Conservation (phyloP, 148 eudicot species). For the Bassia scoparia region DNA sequence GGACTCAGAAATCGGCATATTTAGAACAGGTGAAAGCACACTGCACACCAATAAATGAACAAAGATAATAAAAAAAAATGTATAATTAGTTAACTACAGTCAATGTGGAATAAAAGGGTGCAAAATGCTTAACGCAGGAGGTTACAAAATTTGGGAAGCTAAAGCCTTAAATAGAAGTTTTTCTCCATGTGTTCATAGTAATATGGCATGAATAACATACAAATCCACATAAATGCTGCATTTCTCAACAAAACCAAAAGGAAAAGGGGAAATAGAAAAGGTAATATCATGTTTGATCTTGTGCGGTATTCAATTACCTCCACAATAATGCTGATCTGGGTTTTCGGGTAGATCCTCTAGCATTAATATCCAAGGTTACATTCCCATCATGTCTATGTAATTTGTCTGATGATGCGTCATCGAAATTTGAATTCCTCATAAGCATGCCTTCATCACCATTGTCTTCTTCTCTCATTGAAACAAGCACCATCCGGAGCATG, state of each 20-base stretch:
- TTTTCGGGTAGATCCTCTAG: conserved; percentile 51
- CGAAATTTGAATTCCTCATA: conserved; percentile 47
- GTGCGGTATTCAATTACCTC: conserved; percentile 50
- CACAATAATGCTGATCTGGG: conserved; percentile 84
- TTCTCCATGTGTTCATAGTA: neutral
- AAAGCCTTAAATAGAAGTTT: neutral
- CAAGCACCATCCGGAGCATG: conserved; percentile 98
- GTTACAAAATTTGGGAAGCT: neutral
- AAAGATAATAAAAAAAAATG: neutral
- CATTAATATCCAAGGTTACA: conserved; percentile 33
- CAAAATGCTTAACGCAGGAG: neutral
- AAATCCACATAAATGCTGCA: too few relatives aligned
- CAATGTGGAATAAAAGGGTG: neutral
- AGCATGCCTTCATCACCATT: conserved; percentile 69
- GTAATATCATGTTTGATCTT: too few relatives aligned
- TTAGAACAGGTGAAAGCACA: conserved; percentile 90
- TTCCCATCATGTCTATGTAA: conserved; percentile 41
- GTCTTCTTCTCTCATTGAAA: conserved; percentile 91
- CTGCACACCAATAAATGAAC: conserved; percentile 37
- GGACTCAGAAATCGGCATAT: conserved; percentile 90
- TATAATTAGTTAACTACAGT: neutral
- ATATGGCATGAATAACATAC: neutral
- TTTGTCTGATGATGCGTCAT: conserved; percentile 45
- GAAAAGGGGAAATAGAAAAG: neutral
- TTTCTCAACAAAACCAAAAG: too few relatives aligned